Conservation (phyloP, 2,329 filamentous ascomycete genomes). For the Dothistroma septosporum region DNA sequence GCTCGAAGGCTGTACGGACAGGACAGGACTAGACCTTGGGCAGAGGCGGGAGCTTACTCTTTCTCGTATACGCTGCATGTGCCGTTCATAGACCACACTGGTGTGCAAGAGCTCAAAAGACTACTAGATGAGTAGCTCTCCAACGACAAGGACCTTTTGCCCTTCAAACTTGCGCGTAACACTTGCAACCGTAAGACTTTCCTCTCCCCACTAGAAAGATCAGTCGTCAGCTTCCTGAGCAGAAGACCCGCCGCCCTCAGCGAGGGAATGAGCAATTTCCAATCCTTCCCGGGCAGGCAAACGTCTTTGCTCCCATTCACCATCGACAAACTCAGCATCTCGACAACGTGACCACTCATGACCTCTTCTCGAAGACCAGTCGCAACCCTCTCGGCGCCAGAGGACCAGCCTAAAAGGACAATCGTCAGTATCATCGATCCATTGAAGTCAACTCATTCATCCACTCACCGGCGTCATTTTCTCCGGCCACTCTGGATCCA, state of each 20-base stretch:
- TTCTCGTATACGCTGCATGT: constrained; percentile 22
- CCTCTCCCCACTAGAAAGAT: constrained; percentile 21
- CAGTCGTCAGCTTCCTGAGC: constrained; percentile 17
- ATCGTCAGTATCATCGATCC: neutral
- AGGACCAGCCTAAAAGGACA: neutral
- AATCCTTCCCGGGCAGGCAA: too few relatives aligned
- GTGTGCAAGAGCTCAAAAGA: constrained; percentile 18
- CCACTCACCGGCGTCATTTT: constrained; percentile 7
- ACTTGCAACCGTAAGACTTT: constrained; percentile 17
- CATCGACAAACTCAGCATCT: too few relatives aligned
- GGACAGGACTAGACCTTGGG: constrained; percentile 17
- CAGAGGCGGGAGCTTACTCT: constrained; percentile 11
- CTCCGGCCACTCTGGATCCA: constrained; percentile 1
- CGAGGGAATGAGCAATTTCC: too few relatives aligned
- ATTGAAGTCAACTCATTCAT: neutral
- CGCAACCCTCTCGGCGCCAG: neutral
- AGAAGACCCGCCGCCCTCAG: constrained; percentile 7
- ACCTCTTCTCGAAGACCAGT: neutral
- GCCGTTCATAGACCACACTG: constrained; percentile 18
- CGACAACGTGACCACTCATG: too few relatives aligned
- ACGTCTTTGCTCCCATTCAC: too few relatives aligned
- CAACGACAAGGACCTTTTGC: neutral
- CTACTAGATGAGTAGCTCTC: constrained; percentile 12
- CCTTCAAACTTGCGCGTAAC: constrained; percentile 10
- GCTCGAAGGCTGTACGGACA: constrained; percentile 17